phyloP scores from a whole-genome alignment of 2,329 filamentous ascomycete species.

The Dothiorella sarmentorum region DNA sequence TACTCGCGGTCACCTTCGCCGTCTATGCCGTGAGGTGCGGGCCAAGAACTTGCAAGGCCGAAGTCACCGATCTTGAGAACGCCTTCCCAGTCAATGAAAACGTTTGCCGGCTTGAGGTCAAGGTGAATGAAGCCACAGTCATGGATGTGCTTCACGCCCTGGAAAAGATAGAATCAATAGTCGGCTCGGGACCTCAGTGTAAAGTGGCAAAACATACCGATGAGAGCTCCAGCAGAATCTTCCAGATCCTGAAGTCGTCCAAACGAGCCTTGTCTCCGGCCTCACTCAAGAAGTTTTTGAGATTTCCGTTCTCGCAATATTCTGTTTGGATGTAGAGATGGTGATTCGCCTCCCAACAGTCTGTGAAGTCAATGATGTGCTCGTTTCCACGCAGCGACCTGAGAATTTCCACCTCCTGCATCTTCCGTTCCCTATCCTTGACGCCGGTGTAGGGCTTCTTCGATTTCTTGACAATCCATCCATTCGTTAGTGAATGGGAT shows the following conservation, averaged over 20 bases:
- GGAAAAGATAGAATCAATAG: slow-evolving; percentile 25
- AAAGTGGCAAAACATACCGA: slow-evolving; percentile 58
- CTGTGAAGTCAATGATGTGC: slow-evolving; percentile 78
- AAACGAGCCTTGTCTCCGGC: slow-evolving; percentile 80
- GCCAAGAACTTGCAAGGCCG: slow-evolving; percentile 75
- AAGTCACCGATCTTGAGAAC: slow-evolving; percentile 84
- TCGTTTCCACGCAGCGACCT: slow-evolving; percentile 74
- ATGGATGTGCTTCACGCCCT: slow-evolving; percentile 90
- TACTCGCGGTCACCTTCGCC: slow-evolving; percentile 95
- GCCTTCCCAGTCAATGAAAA: slow-evolving; percentile 78
- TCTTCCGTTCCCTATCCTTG: slow-evolving; percentile 76
- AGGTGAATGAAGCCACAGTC: slow-evolving; percentile 81
- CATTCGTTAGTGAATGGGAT: slow-evolving; percentile 35
- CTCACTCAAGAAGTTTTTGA: slow-evolving; percentile 80
- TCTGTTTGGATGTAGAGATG: slow-evolving; percentile 97
- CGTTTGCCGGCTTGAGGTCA: slow-evolving; percentile 80
- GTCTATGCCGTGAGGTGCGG: slow-evolving; percentile 72
- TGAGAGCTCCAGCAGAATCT: slow-evolving; percentile 83
- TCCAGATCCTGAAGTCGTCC: slow-evolving; percentile 98
- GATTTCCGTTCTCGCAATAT: slow-evolving; percentile 89
- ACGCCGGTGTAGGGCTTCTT: slow-evolving; percentile 73
- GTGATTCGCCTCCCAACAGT: slow-evolving; percentile 81
- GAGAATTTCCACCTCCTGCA: slow-evolving; percentile 79
- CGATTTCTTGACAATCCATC: slow-evolving; percentile 93
- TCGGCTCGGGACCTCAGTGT: slow-evolving; percentile 20